A percentile compares a stretch with the other conserved stretches of the same genome.
Conservation (phyloP, 108 stramenopile genomes). For the Cyclotella kingstonii region DNA sequence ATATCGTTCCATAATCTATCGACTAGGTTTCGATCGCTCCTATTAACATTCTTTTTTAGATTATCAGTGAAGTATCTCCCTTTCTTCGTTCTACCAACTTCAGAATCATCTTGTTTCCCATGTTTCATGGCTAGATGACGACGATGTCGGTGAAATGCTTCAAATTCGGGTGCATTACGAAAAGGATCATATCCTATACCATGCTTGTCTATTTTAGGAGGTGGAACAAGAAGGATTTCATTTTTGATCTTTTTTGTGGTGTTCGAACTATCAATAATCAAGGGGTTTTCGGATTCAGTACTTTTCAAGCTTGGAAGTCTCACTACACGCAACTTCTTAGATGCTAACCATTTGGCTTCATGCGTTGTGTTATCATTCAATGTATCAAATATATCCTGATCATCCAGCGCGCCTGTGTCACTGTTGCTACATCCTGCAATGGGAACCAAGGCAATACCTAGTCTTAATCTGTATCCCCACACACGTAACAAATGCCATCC, state of each 20-base stretch:
- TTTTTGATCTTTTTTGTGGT: neutral
- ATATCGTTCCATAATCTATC: conserved; percentile 7
- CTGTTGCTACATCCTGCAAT: conserved; percentile 11
- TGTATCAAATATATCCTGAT: no score
- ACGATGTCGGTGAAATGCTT: conserved; percentile 50
- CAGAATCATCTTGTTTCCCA: conserved; percentile 30
- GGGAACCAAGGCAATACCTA: conserved; percentile 52
- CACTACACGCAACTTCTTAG: conserved; percentile 30
- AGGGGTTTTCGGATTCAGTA: neutral
- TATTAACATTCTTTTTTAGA: conserved; percentile 15
- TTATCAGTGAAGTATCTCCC: conserved; percentile 33
- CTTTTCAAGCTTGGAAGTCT: conserved; percentile 28
- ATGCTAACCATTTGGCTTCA: conserved; percentile 24
- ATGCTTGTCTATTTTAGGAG: conserved; percentile 68
- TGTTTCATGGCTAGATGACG: conserved; percentile 44
- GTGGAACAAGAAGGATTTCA: conserved; percentile 45
- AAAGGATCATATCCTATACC: conserved; percentile 78
- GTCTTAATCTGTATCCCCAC: conserved; percentile 64
- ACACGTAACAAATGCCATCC: conserved; percentile 60
- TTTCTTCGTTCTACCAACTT: neutral
- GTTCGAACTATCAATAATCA: neutral
- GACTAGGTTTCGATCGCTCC: neutral
- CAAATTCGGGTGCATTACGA: conserved; percentile 78
- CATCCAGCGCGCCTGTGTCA: conserved; percentile 5
- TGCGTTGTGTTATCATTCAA: conserved; percentile 4